These are phyloP conservation scores for Dovyalis caffra DNA, from an alignment of 345 rosid species.

Conservation along the genomic window DNA sequence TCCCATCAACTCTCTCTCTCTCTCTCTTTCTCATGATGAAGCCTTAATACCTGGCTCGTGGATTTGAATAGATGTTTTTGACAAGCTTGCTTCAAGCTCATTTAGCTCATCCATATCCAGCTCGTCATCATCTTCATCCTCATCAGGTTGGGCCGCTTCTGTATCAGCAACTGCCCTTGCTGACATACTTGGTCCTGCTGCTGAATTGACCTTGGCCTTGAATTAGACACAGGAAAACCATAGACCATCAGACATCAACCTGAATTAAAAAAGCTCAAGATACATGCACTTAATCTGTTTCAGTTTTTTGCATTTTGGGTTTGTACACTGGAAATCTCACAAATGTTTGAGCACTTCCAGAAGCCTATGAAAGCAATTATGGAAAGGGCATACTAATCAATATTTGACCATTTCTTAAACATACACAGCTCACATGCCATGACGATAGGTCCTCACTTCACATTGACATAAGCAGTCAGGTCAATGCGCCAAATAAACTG, in stretches of 20 bases:
- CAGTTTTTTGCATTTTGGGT: too few relatives aligned
- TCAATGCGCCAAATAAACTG: too few relatives aligned
- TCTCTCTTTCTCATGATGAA: neutral
- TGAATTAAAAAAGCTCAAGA: neutral
- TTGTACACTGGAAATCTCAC: too few relatives aligned
- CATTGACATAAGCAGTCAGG: too few relatives aligned
- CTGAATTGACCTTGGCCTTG: slow-evolving; percentile 33
- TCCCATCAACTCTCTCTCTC: neutral
- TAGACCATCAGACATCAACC: neutral
- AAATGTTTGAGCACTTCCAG: too few relatives aligned
- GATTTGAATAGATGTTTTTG: slow-evolving; percentile 30
- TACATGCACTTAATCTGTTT: too few relatives aligned
- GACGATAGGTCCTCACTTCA: too few relatives aligned
- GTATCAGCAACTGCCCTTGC: slow-evolving; percentile 15
- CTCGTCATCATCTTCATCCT: slow-evolving; percentile 24
- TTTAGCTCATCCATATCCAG: slow-evolving; percentile 32
- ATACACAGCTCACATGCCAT: too few relatives aligned
- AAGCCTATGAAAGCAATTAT: too few relatives aligned
- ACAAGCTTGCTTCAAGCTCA: slow-evolving; percentile 35
- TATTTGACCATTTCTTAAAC: too few relatives aligned
- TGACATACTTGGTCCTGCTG: slow-evolving; percentile 27
- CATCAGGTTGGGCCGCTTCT: slow-evolving; percentile 15
- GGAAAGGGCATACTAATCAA: too few relatives aligned
- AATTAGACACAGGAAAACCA: neutral
- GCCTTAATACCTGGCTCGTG: slow-evolving; percentile 16